phyloP scores from a whole-genome alignment of 176 grass and related monocot genomes.

The Zea luxurians region DNA sequence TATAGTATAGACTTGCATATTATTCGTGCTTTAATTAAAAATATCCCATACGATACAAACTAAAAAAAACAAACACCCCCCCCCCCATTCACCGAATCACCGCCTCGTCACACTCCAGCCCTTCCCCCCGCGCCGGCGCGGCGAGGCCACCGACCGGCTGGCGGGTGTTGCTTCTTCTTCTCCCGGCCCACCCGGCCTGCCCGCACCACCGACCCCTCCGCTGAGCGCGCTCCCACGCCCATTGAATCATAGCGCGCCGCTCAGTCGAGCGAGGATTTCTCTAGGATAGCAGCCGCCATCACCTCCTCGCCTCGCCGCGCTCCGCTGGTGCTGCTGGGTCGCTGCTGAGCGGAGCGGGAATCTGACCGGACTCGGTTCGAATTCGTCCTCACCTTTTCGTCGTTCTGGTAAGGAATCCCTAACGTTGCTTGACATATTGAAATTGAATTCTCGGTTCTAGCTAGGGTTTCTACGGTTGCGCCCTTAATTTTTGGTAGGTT shows the following conservation, averaged over 20 bases:
- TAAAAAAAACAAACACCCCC: too few relatives aligned
- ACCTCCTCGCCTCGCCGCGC: neutral
- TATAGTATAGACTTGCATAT: too few relatives aligned
- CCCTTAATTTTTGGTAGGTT: neutral
- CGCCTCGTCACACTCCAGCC: neutral
- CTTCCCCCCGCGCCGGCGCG: constrained; percentile 14
- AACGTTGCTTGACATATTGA: neutral
- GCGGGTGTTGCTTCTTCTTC: neutral
- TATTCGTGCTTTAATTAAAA: too few relatives aligned
- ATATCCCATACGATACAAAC: too few relatives aligned
- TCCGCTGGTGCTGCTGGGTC: neutral
- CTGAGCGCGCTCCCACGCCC: neutral
- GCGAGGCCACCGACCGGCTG: neutral
- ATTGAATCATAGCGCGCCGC: neutral
- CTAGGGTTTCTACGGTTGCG: neutral
- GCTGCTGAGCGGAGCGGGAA: neutral
- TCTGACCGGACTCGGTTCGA: neutral
- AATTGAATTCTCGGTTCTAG: neutral
- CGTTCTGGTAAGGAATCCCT: constrained; percentile 10
- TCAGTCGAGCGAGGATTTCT: neutral
- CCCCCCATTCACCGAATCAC: neutral
- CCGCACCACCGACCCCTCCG: neutral
- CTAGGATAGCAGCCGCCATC: neutral
- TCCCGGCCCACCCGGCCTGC: neutral
- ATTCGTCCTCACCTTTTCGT: neutral